Conservation (phyloP, 2,329 filamentous ascomycete genomes). For the Parascedosporium putredinis region DNA sequence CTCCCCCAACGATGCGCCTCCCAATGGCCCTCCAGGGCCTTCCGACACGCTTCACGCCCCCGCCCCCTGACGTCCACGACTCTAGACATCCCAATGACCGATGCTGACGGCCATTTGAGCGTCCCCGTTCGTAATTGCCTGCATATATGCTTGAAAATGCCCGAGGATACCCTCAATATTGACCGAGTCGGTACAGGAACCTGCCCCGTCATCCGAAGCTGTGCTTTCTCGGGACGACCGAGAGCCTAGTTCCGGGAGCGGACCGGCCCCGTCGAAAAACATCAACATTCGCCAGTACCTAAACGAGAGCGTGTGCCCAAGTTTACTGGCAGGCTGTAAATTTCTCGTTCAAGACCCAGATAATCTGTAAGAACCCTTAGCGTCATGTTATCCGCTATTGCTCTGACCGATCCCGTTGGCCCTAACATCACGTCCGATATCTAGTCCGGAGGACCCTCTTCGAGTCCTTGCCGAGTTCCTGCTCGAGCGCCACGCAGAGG, state of each 20-base stretch:
- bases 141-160: neutral
- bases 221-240: neutral
- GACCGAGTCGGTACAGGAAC: neutral
- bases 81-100: neutral
- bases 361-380: neutral
- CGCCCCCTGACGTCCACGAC: neutral
- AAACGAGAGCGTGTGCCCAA: neutral
- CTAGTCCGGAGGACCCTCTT: conserved; percentile 56
- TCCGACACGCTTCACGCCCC: neutral
- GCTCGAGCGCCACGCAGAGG: conserved; percentile 48
- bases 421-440: neutral
- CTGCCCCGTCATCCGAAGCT: neutral
- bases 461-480: conserved; percentile 61
- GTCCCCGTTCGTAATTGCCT: neutral
- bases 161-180: neutral
- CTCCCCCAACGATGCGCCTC: neutral
- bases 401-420: neutral
- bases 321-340: conserved; percentile 1
- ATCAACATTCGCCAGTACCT: conserved; percentile 3
- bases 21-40: neutral
- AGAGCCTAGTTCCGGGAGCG: neutral
- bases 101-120: neutral
- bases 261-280: neutral
- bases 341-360: neutral
- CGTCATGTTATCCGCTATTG: neutral